Base-by-base conservation (phyloP, 2,329 filamentous ascomycete species). In the Lasiodiplodia sp. region DNA sequence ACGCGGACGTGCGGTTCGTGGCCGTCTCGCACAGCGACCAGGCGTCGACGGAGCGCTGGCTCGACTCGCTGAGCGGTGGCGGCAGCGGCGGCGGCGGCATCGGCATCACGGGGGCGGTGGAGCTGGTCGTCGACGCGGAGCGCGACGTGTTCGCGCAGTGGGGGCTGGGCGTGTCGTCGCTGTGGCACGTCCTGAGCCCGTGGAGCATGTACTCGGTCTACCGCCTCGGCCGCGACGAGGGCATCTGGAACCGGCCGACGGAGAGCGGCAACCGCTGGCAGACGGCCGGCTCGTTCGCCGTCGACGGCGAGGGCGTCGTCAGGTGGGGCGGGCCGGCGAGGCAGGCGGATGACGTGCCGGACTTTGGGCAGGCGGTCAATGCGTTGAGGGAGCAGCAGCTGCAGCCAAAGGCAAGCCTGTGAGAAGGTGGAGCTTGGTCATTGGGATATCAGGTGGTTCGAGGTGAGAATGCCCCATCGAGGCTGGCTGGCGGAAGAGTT, bases 191-290 rank as follows among this genome's bases (percentile, higher is more conserved):
- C 6, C 77, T 91, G 18, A 87, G 83, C 67, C 89, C 89, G 0
- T 75, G 82, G 66, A 83, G 85, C n/a, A 71, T 92, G 69, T 87
- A 84, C 73, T 83, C 81, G n/a, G 84, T 86, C 2, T 87, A 87
- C 70, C 85, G 81, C 68, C 79, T 92, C 31, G 88, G 86, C 14
- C 86, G 83, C 70, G 80, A 86, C 60, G 89, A 92, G 75, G 85
- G 87, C 16, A 91, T 92, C 71, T 90, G 87, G 85, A 90, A 90
- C 75, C 79, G 87, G 28, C 83, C 87, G 2, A 89, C 88, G 2
- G 87, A 90, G 78, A 91, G 87, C 74, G 90, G 90, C 49, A 88
- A 80, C 71, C 79, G 89, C 65, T 93, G 91, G 90, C 90, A 93
- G 83, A 90, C 81, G 31, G 83, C 86, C 56, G 91, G 90, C 34